phyloP scores from a whole-genome alignment of 2,329 filamentous ascomycete genomes.

The Aureobasidium melanogenum region DNA sequence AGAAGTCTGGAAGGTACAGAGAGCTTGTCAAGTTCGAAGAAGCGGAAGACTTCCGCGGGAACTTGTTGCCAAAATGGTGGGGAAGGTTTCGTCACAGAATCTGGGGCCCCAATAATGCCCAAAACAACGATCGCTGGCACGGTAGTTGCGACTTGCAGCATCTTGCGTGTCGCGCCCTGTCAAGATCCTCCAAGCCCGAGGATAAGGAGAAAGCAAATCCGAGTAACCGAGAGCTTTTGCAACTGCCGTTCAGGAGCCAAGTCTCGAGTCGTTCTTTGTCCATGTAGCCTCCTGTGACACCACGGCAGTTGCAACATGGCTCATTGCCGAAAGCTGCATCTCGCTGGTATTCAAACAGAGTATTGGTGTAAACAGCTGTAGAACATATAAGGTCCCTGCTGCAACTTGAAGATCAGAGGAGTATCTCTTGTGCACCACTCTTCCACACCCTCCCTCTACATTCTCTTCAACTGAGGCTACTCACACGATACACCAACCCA shows the following conservation, averaged over 20 bases:
- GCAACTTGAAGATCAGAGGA: background rate
- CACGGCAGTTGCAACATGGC: background rate
- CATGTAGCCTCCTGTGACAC: background rate
- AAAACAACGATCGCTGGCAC: background rate
- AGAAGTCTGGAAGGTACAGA: background rate
- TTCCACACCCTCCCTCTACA: background rate
- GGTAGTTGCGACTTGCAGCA: constrained; percentile 2
- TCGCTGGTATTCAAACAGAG: background rate
- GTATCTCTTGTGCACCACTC: background rate
- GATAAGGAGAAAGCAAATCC: background rate
- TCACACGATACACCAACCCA: background rate
- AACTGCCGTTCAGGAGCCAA: background rate
- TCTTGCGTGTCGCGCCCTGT: background rate
- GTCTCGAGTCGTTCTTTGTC: background rate
- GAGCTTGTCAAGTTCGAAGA: background rate
- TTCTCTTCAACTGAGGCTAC: background rate
- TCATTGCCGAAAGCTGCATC: background rate
- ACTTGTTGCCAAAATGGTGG: background rate
- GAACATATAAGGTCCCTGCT: constrained; percentile 6
- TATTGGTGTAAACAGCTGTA: background rate
- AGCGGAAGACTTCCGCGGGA: constrained; percentile 3
- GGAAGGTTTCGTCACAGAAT: background rate
- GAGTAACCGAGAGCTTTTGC: background rate
- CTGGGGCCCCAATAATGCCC: background rate
- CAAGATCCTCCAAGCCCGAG: background rate